Evolutionary conservation across 1,139 yeast genomes (phyloP).

Genomic region (Blastobotrys apis): DNA sequence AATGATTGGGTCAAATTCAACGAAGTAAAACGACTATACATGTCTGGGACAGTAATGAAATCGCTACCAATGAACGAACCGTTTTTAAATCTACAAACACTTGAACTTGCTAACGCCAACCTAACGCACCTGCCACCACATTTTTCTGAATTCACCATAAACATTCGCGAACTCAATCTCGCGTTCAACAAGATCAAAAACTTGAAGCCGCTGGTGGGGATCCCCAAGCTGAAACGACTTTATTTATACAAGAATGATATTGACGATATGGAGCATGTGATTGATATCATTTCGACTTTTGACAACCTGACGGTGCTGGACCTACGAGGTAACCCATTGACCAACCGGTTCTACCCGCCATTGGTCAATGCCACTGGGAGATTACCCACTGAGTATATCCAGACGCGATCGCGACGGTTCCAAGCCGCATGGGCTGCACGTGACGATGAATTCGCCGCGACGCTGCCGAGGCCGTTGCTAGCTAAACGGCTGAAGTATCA

Average conservation of each 20-base stretch:
- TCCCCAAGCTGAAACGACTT: constrained; percentile 30
- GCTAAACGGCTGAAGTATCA: constrained; percentile 19
- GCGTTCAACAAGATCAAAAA: constrained; percentile 32
- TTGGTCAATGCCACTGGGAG: constrained; percentile 16
- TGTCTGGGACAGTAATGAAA: constrained; percentile 25
- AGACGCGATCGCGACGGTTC: constrained; percentile 18
- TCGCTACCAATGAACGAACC: constrained; percentile 26
- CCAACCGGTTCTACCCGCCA: constrained; percentile 29
- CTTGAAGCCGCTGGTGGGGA: constrained; percentile 26
- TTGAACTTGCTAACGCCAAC: constrained; percentile 32
- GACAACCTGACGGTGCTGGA: constrained; percentile 30
- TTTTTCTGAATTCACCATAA: constrained; percentile 27
- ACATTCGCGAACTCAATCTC: constrained; percentile 34
- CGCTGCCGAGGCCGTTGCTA: constrained; percentile 3
- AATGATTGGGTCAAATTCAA: constrained; percentile 18
- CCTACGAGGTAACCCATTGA: constrained; percentile 33
- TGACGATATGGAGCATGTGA: constrained; percentile 22
- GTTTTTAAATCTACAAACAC: constrained; percentile 32
- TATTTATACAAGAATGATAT: constrained; percentile 31
- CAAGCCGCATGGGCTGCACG: constrained; percentile 24
- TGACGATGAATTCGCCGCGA: constrained; percentile 20
- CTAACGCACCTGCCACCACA: constrained; percentile 28
- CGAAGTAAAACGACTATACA: constrained; percentile 27
- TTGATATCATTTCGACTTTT: constrained; percentile 25
- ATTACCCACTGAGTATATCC: constrained; percentile 17